These are phyloP conservation scores for Colletotrichum sp. DNA, from an alignment of 2,329 filamentous ascomycete species.

Conservation along the genomic window DNA sequence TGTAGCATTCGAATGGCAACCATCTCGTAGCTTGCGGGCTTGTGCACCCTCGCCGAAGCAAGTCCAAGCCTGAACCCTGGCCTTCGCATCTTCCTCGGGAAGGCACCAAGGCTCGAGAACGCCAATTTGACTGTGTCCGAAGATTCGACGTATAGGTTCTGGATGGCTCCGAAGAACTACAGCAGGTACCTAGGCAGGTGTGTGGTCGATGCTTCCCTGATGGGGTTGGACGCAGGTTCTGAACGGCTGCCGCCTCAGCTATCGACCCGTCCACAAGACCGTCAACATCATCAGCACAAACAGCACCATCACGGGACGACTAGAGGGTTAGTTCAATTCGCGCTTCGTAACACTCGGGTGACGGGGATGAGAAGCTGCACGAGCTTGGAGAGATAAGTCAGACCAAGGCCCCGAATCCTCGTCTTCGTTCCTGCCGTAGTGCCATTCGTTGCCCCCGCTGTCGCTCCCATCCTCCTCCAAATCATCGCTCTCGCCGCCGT, in stretches of 20 bases:
- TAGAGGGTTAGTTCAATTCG: background rate
- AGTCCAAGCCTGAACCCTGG: background rate
- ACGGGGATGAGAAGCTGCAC: no score
- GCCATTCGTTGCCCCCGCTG: conserved; percentile 86
- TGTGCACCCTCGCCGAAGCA: background rate
- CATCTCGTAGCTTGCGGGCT: background rate
- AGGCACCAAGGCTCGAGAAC: background rate
- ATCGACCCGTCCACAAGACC: background rate
- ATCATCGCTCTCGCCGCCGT: conserved; percentile 55
- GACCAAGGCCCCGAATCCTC: conserved; percentile 60
- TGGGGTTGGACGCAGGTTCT: background rate
- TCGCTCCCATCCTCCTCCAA: conserved; percentile 79
- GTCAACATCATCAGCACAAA: background rate
- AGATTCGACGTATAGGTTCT: background rate
- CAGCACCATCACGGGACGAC: background rate
- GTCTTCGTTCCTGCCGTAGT: conserved; percentile 68
- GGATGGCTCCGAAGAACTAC: background rate
- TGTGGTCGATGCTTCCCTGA: background rate
- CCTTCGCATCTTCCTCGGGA: background rate
- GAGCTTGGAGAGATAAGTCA: no score
- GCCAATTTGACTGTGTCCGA: background rate
- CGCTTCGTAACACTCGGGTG: no score
- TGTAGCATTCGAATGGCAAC: background rate
- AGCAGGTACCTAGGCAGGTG: background rate
- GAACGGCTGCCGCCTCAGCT: background rate